Evolutionary conservation across 495 filamentous ascomycete species (phyloP), one percentile per base, ranked within the genome.

Genomic region (Apiosordaria backusii): DNA sequence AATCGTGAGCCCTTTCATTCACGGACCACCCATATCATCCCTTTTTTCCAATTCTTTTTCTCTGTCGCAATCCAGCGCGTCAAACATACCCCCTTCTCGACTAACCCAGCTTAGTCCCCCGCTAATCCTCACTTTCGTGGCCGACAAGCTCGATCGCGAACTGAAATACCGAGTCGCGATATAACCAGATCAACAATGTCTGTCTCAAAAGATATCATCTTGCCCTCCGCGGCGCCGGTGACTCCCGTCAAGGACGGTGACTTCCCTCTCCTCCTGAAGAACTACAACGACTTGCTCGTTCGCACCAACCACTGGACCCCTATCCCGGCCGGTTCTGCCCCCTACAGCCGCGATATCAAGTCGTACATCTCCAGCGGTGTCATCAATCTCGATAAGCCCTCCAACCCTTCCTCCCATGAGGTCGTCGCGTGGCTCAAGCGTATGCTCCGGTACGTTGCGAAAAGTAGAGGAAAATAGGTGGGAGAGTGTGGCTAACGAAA

Each of bases 391-490:
- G 95, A 98, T 84, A 99, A 99, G 79, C 95, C 95, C 40, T 92
- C 93, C 18, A 99, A 99, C 82, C 95, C 95, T 21, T 97, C 92
- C 64, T 95, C 91, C 72, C 95, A 99, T 83, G 95, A 99, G 79
- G 96, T 98, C 53, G 95, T 99, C 71, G 92, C 95, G 63, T 99
- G 95, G 96, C 88, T 97, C 66, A 99, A 99, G 88, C 87, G 93
- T 64, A 97, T 98, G 70, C 82, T 99, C 57, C 89, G 91, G 92
- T 96, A 86, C 19, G 72, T 68, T 40, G 4, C 16, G 52, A 23
- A 16, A 13, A 25, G 50, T 6, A 45, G 9, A 13, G 21, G 55
- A 7, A 19, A 52, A 25, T 23, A 9, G 21, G 21, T 29, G 23
- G 62, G 35, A 52, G 4, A n/a, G 29, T 4, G 19, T 62, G 65